Percentiles rank a stretch among this genome's conserved stretches.
Conservation (phyloP, 73 alveolate species). For the Tetrahymena borealis region DNA sequence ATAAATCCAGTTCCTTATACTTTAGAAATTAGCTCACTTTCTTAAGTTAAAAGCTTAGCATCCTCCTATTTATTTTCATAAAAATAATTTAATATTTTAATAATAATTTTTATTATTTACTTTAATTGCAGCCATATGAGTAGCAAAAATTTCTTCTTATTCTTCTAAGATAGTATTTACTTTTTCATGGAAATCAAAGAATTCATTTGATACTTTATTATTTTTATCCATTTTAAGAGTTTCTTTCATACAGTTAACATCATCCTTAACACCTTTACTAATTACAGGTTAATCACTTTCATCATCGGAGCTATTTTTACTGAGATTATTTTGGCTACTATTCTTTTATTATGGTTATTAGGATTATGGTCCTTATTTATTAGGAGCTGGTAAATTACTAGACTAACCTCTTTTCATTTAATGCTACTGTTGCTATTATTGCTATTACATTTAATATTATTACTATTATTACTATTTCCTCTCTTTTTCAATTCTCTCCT, state of each 20-base stretch:
- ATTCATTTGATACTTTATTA: slow-evolving; percentile 49
- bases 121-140: slow-evolving; percentile 86
- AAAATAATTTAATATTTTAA: not conserved
- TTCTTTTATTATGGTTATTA: slow-evolving; percentile 46
- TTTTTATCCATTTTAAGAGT: slow-evolving; percentile 54
- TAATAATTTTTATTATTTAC: not conserved
- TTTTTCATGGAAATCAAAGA: slow-evolving; percentile 80
- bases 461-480: slow-evolving; percentile 29
- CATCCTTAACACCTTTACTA: slow-evolving; percentile 61
- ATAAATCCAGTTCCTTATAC: slow-evolving; percentile 77
- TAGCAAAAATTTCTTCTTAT: slow-evolving; percentile 79
- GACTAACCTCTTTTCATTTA: slow-evolving; percentile 41
- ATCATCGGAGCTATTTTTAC: slow-evolving; percentile 37
- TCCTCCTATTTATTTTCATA: slow-evolving; percentile 53
- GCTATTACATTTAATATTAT: slow-evolving; percentile 11
- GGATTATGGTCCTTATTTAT: slow-evolving; percentile 24
- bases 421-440: slow-evolving; percentile 32
- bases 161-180: slow-evolving; percentile 80
- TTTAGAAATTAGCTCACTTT: slow-evolving; percentile 81
- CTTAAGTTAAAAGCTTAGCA: slow-evolving; percentile 88
- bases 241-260: slow-evolving; percentile 57
- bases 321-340: slow-evolving; percentile 48
- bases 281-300: slow-evolving; percentile 39
- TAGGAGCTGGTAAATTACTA: slow-evolving; percentile 39
- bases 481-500: slow-evolving; percentile 28